Base-by-base conservation (phyloP, 2,329 filamentous ascomycete species). In the Alternaria atra region DNA sequence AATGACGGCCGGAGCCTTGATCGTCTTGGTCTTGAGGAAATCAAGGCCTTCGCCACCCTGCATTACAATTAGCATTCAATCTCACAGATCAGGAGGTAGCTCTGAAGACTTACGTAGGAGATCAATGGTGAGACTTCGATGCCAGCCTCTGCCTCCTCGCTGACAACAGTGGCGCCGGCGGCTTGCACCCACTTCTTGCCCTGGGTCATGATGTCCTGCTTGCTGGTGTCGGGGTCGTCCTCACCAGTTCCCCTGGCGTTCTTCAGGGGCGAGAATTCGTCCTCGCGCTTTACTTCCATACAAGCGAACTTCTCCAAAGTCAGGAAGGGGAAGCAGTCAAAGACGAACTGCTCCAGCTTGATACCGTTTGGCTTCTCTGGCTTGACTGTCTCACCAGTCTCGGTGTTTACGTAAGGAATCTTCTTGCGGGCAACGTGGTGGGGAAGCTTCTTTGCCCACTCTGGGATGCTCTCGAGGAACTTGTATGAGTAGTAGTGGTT, bases 271-370 rank as follows among this genome's bases (percentile, higher is more conserved):
- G 93, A 97, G 84, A 99, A 99, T 82, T 99, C 95, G 71, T 99
- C 95, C 83, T 97, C 94, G 63, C 95, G 92, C 80, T 90, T 92
- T 53, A 99, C 95, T 82, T 99, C 95, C 83, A 98, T 90, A 80
- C 90, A 97, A 25, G 94, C 95, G 76, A 99, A 99, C 82, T 96
- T 93, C 68, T 90, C 86, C 66, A 99, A 88, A 17, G 90, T 83
- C 53, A 97, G 84, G 84, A 94, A 87, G 63, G 94, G 94, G 86
- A 99, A 99, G 76, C 97, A 95, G 78, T 99, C 95, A 77, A 99
- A 99, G 63, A 99, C 94, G 73, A 98, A 99, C 81, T 98, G 95
- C 86, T 99, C 95, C 39, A 99, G 88, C 86, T 99, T 99, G 86
- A 99, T 94, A 69, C 95, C 95, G 77, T 99, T 99, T 67, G 95